These are phyloP conservation scores for Trametes polyzona DNA, from an alignment of 1,284 basidiomycete genomes.

Conservation along the genomic window DNA sequence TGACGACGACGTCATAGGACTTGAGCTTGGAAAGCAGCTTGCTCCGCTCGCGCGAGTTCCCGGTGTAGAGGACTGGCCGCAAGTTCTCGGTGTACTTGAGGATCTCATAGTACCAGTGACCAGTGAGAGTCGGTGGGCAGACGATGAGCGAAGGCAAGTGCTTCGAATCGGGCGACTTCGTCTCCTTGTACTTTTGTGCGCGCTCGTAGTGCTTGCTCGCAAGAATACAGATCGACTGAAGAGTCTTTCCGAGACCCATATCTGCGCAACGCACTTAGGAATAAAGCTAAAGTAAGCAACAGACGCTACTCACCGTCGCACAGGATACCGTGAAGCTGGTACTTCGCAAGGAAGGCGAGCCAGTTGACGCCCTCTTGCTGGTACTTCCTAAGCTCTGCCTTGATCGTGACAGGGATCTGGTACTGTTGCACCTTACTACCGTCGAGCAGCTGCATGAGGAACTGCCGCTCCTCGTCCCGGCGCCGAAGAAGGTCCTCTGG, in stretches of 20 bases:
- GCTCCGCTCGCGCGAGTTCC: constrained; percentile 86
- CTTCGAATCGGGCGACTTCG: constrained; percentile 76
- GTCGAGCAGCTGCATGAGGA: constrained; percentile 93
- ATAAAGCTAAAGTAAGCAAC: too few relatives aligned
- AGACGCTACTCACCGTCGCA: constrained; percentile 80
- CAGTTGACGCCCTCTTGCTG: constrained; percentile 99
- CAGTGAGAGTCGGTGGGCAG: constrained; percentile 96
- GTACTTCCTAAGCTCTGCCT: constrained; percentile 95
- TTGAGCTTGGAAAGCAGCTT: constrained; percentile 69
- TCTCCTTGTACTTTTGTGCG: constrained; percentile 67
- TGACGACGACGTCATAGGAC: constrained; percentile 88
- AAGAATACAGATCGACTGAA: constrained; percentile 98
- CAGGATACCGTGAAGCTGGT: constrained; percentile 96
- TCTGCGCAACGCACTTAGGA: constrained; percentile 50
- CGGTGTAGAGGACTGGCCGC: constrained; percentile 87
- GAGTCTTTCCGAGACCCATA: constrained; percentile 98
- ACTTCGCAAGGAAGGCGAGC: constrained; percentile 97
- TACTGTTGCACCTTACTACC: constrained; percentile 96
- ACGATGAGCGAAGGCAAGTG: constrained; percentile 95
- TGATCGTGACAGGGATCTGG: constrained; percentile 85
- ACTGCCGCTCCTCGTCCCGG: constrained; percentile 88
- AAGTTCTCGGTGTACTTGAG: constrained; percentile 91
- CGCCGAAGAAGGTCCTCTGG: constrained; percentile 88
- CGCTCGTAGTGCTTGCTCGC: constrained; percentile 95
- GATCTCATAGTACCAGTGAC: constrained; percentile 99